Base-by-base conservation (phyloP, 2,329 filamentous ascomycete species). In the Diaporthe vexans region DNA sequence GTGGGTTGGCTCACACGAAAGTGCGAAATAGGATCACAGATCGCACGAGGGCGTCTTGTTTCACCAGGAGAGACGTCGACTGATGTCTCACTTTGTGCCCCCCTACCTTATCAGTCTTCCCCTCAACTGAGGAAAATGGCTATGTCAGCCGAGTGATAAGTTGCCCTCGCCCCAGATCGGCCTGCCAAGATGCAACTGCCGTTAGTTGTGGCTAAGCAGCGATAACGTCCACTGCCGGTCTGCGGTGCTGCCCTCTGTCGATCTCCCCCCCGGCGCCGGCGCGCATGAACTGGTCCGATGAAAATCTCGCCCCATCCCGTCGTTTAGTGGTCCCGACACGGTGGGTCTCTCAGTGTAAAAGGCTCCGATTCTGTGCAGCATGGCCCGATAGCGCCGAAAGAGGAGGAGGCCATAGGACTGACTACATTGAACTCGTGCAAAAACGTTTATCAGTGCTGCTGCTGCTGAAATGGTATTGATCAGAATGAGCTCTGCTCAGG, bases 281-380 rank as follows among this genome's bases (percentile, higher is more conserved):
- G 33, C 5, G 4, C 63, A 68, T 68, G 63, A 54, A 54, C 48
- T 68, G 63, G 48, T 54, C 63, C 63, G 63, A 68, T 9, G 63
- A 68, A 68, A 68, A 68, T 68, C 63, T 68, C 48, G 63, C 33
- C 48, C 63, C 63, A 68, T 68, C 63, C 48, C 63, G 63, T 54
- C 33, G 48, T 21, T 54, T 13, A 40, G 46, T 54, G 48, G 63
- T 37, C 46, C 63, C 63, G 63, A 54, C n/a, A 5, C 48, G 63
- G 63, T 68, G 63, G 63, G 48, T 19, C 63, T 40, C 33, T 21
- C 17, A 8, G 33, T 40, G 48, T 24, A 26, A 68, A 40, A 68
- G 48, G n/a, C 33, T 54, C 63, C 63, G 63, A 54, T 68, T 40
- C 29, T 26, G 17, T 29, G 63, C 33, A 40, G 13, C 13, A 68